These are phyloP conservation scores for Heterobasidion occidentale DNA, from an alignment of 1,284 basidiomycete species.

Conservation along the genomic window DNA sequence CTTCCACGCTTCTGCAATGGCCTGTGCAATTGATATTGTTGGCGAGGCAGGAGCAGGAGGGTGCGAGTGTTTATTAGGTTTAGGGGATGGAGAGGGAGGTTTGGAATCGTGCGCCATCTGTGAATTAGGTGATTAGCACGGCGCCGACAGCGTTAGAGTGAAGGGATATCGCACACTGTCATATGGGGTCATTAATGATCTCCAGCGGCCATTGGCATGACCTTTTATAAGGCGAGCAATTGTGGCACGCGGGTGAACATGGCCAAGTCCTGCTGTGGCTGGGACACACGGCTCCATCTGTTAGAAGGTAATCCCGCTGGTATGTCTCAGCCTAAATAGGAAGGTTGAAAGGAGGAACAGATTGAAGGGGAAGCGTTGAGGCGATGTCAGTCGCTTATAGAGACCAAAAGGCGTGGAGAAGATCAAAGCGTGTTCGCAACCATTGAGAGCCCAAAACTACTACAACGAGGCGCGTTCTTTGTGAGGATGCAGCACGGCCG, in stretches of 20 bases:
- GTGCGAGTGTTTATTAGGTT: constrained; percentile 11
- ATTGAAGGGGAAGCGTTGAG: constrained; percentile 14
- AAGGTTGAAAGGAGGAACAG: constrained; percentile 11
- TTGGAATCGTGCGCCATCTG: constrained; percentile 30
- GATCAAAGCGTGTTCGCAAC: neutral
- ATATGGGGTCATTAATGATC: constrained; percentile 10
- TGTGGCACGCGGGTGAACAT: constrained; percentile 8
- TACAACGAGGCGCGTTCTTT: constrained; percentile 14
- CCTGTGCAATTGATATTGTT: constrained; percentile 42
- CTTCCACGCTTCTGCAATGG: constrained; percentile 61
- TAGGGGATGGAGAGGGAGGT: constrained; percentile 17
- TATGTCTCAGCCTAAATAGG: constrained; percentile 12
- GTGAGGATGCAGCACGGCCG: constrained; percentile 7
- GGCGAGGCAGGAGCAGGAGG: constrained; percentile 12
- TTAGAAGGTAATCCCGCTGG: constrained; percentile 12
- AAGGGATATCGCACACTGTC: constrained; percentile 7
- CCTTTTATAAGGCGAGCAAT: constrained; percentile 11
- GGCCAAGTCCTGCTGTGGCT: constrained; percentile 9
- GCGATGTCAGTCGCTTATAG: constrained; percentile 7
- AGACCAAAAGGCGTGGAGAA: constrained; percentile 9
- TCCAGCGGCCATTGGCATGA: constrained; percentile 4
- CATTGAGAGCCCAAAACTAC: too few relatives aligned
- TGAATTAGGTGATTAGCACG: neutral
- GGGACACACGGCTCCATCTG: constrained; percentile 14
- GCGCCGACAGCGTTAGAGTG: neutral